Evolutionary conservation across 164 flowering plant species (phyloP), one percentile per base, ranked within the genome.

Genomic region (Nymphaea thermarum): DNA sequence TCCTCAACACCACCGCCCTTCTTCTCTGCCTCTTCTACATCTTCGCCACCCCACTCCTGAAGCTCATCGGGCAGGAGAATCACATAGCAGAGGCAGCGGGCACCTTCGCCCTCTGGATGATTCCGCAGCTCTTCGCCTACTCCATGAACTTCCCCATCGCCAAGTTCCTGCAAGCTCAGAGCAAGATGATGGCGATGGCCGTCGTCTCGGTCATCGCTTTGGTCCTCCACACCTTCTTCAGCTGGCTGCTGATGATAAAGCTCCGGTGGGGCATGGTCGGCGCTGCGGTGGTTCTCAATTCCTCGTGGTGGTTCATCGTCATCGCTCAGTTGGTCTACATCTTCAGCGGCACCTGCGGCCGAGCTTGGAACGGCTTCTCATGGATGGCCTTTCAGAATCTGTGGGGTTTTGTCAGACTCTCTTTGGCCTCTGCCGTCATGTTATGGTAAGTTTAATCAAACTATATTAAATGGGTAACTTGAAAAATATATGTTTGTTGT

Each of bases 1-100:
- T 92, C 16, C 86, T 89, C 41, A 73, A 67, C 67, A 17, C 67
- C 53, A 71, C 74, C 36, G 63, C 74, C 6, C 61, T 71, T 17
- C 10, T 71, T 66, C 70, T 71, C 45, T 18, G 25, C 55, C 43
- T 71, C 6, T 57, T 71, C 43, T 71, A 71, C 74, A 57, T 71
- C 55, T 71, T 71, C 63, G 67, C 70, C 4, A 4, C 67, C 3
- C 70, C 51, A 12, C 15, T 62, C 3, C 63, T 71, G 17, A 55
- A 36, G 18, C 70, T 67, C 25, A 67, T 71, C 25, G 74, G 74
- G 57, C 74, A 71, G 55, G 63, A 41, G 3, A 57, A 67, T 42
- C 5, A 14, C 43, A 71, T 71, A 43, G 66, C 74, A 4, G 5
- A 67, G 43, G 57, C 66, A 17, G 74, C 74, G 0, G 74, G 74